Evolutionary conservation across 2,329 filamentous ascomycete genomes (phyloP).

Genomic region (Aspergillus fumigatus): DNA sequence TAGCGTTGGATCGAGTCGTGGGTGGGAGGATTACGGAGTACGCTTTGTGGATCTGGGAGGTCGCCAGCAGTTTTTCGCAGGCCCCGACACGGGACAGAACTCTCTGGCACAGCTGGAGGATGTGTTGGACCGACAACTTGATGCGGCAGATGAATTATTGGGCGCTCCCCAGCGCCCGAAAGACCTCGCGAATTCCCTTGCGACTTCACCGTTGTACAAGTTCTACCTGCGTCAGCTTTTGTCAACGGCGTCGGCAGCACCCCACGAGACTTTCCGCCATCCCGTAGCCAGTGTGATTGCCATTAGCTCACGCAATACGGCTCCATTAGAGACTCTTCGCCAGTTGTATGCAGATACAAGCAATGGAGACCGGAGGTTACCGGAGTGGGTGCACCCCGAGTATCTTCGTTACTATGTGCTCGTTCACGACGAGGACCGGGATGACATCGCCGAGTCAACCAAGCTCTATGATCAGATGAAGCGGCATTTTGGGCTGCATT

Average conservation of each 20-base stretch:
- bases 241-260: constrained; percentile 70
- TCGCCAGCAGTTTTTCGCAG: constrained; percentile 33
- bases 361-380: constrained; percentile 67
- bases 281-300: constrained; percentile 92
- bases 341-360: constrained; percentile 82
- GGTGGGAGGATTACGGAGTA: constrained; percentile 85
- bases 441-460: constrained; percentile 87
- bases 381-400: constrained; percentile 83
- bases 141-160: constrained; percentile 61
- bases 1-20: constrained; percentile 76
- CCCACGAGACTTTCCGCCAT: constrained; percentile 91
- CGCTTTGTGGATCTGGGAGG: constrained; percentile 69
- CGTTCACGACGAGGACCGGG: constrained; percentile 91
- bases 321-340: constrained; percentile 81
- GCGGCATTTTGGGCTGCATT: constrained; percentile 92
- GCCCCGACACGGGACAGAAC: constrained; percentile 36
- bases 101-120: constrained; percentile 64
- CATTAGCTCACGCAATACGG: constrained; percentile 80
- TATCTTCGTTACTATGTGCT: constrained; percentile 95
- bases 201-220: constrained; percentile 74
- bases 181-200: constrained; percentile 26
- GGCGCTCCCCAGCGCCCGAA: constrained; percentile 24
- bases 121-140: constrained; percentile 73
- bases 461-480: constrained; percentile 98
- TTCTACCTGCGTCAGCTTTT: constrained; percentile 79